Base-by-base conservation (phyloP, 2,329 filamentous ascomycete species). In the Talaromyces sp. region DNA sequence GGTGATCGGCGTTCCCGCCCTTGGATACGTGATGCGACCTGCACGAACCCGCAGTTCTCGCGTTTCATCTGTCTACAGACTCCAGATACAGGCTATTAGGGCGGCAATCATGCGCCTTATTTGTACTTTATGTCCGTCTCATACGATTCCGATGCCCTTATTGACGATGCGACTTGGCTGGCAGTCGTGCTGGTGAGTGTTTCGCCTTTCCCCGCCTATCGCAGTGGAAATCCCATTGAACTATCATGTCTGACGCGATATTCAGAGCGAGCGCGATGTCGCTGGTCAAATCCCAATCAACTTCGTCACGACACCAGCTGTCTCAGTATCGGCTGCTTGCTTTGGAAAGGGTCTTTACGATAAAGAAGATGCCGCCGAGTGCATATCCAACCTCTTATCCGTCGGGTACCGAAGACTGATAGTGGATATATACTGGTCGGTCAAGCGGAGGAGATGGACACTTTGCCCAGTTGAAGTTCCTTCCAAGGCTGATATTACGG, bases 361-460 rank as follows among this genome's bases (percentile, higher is more conserved):
- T 57, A 75, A 80, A 61, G 68, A 73, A 24, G 74, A 75, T 3
- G 77, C 79, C 14, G 73, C 74, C 33, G 77, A 74, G 65, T 88
- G 86, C 68, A 72, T 88, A 32, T 86, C 84, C 4, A 86, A 87
- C 65, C 74, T 88, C 1, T 72, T 88, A 24, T 78, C 80, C 0
- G 70, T 80, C n/a, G 83, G 83, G 4, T 86, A 84, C 61, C 76
- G 79, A 35, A 77, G 81, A 40, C 76, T 87, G 41, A 70, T 81
- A 39, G 69, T 86, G 24, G 86, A 88, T 65, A 61, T 86, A 11
- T 88, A 85, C 63, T 88, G 86, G 86, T 85, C 87, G 57, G 63
- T 77, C 20, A 75, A 70, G 27, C 75, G 78, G 24, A 70, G 69
- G 29, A 65, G 75, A 36, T 88, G 85, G 83, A 82, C 76, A 45